A percentile compares a stretch with the other conserved stretches of the same genome.
Evolutionary conservation across 1,284 basidiomycete genomes (phyloP).

Genomic region (Phenoliferia sp.): DNA sequence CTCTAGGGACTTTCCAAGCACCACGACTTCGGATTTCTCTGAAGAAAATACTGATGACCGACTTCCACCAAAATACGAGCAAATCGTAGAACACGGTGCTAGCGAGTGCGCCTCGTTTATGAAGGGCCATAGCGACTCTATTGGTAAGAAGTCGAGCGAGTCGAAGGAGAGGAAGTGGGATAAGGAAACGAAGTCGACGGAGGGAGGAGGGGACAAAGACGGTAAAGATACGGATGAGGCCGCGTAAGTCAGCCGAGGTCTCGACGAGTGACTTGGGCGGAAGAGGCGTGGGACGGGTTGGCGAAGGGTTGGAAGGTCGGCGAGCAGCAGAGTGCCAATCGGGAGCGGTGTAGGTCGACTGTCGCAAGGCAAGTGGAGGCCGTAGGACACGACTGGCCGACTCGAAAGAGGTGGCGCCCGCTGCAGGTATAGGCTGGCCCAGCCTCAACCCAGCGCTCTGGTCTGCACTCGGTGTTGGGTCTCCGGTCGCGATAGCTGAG

Average conservation of each 20-base stretch:
- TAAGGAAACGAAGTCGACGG: constrained; percentile 25
- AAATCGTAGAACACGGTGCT: constrained; percentile 39
- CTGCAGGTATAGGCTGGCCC: too few relatives aligned
- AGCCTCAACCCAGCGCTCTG: too few relatives aligned
- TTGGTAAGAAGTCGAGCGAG: constrained; percentile 28
- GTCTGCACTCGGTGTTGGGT: too few relatives aligned
- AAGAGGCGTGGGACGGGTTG: background rate
- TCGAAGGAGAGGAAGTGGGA: constrained; percentile 27
- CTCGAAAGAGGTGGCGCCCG: too few relatives aligned
- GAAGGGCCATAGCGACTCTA: constrained; percentile 30
- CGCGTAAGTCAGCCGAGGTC: constrained; percentile 22
- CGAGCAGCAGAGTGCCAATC: background rate
- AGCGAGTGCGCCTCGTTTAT: constrained; percentile 27
- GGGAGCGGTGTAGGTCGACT: constrained; percentile 3
- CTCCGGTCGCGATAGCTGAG: too few relatives aligned
- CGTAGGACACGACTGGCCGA: too few relatives aligned
- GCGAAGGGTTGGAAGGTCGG: background rate
- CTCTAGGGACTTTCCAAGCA: constrained; percentile 84
- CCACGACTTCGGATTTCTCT: constrained; percentile 84
- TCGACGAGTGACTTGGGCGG: background rate
- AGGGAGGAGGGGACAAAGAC: constrained; percentile 29
- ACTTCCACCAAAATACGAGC: constrained; percentile 52
- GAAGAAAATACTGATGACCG: constrained; percentile 93
- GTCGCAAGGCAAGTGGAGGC: background rate
- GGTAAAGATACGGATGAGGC: constrained; percentile 31